These are phyloP conservation scores for Colletotrichum caudatum DNA, from an alignment of 2,329 filamentous ascomycete genomes.

Conservation along the genomic window DNA sequence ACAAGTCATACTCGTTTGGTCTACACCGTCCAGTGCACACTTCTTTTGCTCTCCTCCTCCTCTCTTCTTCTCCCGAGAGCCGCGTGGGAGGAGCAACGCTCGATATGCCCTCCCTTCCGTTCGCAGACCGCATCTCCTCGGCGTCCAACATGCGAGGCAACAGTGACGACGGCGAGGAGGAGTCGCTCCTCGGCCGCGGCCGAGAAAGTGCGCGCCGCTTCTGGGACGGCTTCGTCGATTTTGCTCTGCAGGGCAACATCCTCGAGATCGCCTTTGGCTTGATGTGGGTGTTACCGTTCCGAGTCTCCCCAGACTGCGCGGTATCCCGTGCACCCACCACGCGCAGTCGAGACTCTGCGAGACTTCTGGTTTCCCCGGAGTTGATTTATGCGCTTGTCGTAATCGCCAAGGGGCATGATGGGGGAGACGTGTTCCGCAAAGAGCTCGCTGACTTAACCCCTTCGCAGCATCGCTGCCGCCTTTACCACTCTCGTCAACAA, in stretches of 20 bases:
- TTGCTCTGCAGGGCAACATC: constrained; percentile 80
- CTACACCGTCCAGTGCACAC: background rate
- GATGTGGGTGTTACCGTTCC: constrained; percentile 64
- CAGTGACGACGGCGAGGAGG: constrained; percentile 49
- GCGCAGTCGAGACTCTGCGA: background rate
- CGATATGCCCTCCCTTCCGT: constrained; percentile 30
- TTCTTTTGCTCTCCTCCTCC: background rate
- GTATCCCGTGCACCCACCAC: background rate
- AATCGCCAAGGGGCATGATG: background rate
- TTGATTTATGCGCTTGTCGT: background rate
- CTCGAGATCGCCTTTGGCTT: constrained; percentile 81
- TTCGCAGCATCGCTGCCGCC: constrained; percentile 72
- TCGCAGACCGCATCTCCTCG: constrained; percentile 31
- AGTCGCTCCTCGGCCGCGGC: constrained; percentile 61
- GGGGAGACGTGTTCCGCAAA: background rate
- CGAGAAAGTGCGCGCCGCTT: constrained; percentile 62
- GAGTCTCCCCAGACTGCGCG: constrained; percentile 5
- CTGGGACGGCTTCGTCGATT: constrained; percentile 76
- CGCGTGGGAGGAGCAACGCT: background rate
- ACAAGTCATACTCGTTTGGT: background rate
- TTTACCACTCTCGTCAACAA: constrained; percentile 80
- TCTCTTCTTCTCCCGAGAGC: background rate
- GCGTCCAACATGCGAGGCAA: constrained; percentile 48
- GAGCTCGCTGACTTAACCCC: background rate
- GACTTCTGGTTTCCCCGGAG: background rate